Base-by-base conservation (phyloP, 345 rosid genomes). In the Moricandia arvensis region DNA sequence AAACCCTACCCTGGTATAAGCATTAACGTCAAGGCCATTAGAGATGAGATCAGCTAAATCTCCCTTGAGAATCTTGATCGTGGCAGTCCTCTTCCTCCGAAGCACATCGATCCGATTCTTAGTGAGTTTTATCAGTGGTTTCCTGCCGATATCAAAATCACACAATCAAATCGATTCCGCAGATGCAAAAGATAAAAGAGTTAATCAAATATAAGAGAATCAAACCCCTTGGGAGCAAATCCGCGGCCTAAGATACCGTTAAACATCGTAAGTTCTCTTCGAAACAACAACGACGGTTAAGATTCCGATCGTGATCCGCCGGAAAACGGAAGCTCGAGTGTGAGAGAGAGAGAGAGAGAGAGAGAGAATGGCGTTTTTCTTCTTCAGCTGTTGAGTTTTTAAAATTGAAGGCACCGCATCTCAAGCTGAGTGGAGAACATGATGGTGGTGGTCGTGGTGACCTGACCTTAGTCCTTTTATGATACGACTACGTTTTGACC, bases 201-300 rank as follows among this genome's bases (percentile, higher is more conserved):
- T n/a, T 2, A 63, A 53, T 3, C 5, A 8, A 72, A 63, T 66
- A 57, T 70, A 73, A 66, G 3, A 59, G 7, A 55, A 24, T 24
- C 75, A 59, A 77, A 95, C 98, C 98, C 85, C 82, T 88, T 92
- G 16, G 94, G 49, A 37, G 86, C 77, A 68, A 88, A 88, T 41
- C 99, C 97, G 34, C 98, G 93, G 18, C 94, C 96, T 71, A 90
- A 79, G 65, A 95, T 58, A 18, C 93, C 96, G 86, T 87, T 96
- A 72, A 94, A 87, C 98, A 94, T 94, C 83, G 82, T 83, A 63
- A 51, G 53, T 73, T 77, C 76, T 27, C 61, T 69, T 47, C 17
- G 34, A 2, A n/a, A n/a, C n/a, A n/a, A n/a, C n/a, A n/a, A n/a
- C n/a, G n/a, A n/a, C n/a, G n/a, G n/a, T n/a, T n/a, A n/a, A n/a